These are phyloP conservation scores for Brassica incana DNA, from an alignment of 345 rosid genomes.

Conservation along the genomic window DNA sequence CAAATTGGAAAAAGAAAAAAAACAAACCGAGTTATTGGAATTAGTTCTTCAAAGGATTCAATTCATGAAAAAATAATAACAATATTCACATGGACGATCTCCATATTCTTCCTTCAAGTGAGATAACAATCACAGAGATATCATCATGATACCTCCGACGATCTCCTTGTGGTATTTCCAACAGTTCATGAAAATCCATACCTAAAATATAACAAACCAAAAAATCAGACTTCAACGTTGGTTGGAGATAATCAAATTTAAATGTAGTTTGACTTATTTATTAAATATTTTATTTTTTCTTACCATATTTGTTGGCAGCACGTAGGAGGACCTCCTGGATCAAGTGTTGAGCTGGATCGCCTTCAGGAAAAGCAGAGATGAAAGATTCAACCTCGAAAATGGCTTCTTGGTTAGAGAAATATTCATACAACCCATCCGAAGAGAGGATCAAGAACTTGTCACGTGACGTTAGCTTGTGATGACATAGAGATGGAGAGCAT, in stretches of 20 bases:
- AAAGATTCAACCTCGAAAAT: slow-evolving; percentile 75
- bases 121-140: slow-evolving; percentile 80
- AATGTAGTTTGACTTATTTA: background rate
- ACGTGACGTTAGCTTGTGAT: slow-evolving; percentile 61
- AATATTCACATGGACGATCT: slow-evolving; percentile 64
- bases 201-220: slow-evolving; percentile 46
- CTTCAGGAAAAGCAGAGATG: slow-evolving; percentile 76
- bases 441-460: slow-evolving; percentile 81
- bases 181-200: slow-evolving; percentile 80
- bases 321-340: slow-evolving; percentile 80
- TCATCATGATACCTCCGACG: slow-evolving; percentile 92
- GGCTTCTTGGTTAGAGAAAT: slow-evolving; percentile 86
- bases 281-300: background rate
- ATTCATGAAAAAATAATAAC: background rate
- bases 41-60: slow-evolving; percentile 29
- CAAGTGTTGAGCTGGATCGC: slow-evolving; percentile 96
- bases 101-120: slow-evolving; percentile 95
- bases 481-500: slow-evolving; percentile 70
- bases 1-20: background rate
- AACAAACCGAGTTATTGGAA: slow-evolving; percentile 22
- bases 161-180: slow-evolving; percentile 91
- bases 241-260: background rate
- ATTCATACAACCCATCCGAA: slow-evolving; percentile 91
- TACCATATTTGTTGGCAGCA: slow-evolving; percentile 93
- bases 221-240: background rate